phyloP scores from a whole-genome alignment of 768 basidiomycete species.

The Pisolithus microcarpus region DNA sequence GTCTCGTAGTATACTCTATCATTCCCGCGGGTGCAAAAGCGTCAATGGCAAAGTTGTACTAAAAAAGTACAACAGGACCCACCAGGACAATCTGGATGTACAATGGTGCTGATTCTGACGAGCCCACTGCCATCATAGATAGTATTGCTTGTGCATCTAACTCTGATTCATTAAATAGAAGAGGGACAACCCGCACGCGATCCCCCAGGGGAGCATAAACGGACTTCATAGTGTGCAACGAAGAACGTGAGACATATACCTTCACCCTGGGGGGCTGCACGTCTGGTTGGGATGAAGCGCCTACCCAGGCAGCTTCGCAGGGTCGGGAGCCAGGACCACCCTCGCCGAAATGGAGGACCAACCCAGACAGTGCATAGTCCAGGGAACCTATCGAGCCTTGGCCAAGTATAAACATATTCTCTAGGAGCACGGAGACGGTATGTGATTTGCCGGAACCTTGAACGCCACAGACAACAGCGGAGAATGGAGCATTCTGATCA shows the following conservation, averaged over 20 bases:
- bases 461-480: constrained; percentile 66
- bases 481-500: constrained; percentile 61
- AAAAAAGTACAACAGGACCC: constrained; percentile 14
- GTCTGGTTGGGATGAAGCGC: constrained; percentile 29
- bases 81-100: constrained; percentile 68
- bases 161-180: constrained; percentile 51
- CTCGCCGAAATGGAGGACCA: constrained; percentile 66
- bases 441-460: constrained; percentile 76
- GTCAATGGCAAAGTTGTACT: not conserved
- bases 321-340: constrained; percentile 52
- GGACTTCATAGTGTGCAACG: constrained; percentile 48
- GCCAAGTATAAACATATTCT: constrained; percentile 57
- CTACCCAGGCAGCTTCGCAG: constrained; percentile 61
- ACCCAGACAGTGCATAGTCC: constrained; percentile 48
- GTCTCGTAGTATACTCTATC: constrained; percentile 51
- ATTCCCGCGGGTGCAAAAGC: constrained; percentile 2
- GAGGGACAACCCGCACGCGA: constrained; percentile 44
- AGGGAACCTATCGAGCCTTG: constrained; percentile 43
- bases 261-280: constrained; percentile 27
- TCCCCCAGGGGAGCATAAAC: constrained; percentile 48
- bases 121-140: constrained; percentile 68
- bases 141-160: constrained; percentile 62
- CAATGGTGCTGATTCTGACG: constrained; percentile 53
- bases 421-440: constrained; percentile 59
- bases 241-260: constrained; percentile 57